Conservation (phyloP, 768 basidiomycete species). For the Chalciporus piperatus region DNA sequence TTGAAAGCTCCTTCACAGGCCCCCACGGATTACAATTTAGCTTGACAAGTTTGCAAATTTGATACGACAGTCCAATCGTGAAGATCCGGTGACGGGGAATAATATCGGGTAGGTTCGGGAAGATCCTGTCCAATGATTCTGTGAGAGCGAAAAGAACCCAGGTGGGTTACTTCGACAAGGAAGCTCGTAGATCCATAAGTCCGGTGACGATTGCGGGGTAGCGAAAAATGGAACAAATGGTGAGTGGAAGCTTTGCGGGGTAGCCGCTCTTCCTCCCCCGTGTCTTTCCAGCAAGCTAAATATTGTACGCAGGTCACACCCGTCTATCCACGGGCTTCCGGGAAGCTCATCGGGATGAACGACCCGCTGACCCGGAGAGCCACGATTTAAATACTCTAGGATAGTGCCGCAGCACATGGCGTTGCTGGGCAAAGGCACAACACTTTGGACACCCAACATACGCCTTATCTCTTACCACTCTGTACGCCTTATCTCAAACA, state of each 20-base stretch:
- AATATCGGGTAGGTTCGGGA: constrained; percentile 16
- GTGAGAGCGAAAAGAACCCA: constrained; percentile 6
- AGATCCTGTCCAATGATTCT: constrained; percentile 17
- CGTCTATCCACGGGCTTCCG: neutral
- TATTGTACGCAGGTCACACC: neutral
- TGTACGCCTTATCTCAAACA: constrained; percentile 12
- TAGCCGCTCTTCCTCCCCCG: neutral
- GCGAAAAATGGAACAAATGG: neutral
- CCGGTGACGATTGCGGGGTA: constrained; percentile 13
- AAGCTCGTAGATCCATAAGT: constrained; percentile 7
- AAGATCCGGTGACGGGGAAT: constrained; percentile 27
- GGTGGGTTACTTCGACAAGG: neutral
- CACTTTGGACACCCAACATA: constrained; percentile 2
- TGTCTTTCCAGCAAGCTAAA: neutral
- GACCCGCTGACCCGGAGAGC: constrained; percentile 1
- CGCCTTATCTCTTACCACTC: neutral
- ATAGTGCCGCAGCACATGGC: constrained; percentile 6
- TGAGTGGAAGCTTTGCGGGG: neutral
- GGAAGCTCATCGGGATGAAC: constrained; percentile 2
- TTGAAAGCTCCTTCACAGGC: constrained; percentile 3
- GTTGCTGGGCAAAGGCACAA: constrained; percentile 10
- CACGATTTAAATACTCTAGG: neutral
- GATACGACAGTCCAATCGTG: constrained; percentile 10
- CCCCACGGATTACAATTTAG: constrained; percentile 9
- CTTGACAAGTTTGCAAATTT: neutral